These are phyloP conservation scores for Hortaea sp. DNA, from an alignment of 2,329 filamentous ascomycete genomes.

Conservation along the genomic window DNA sequence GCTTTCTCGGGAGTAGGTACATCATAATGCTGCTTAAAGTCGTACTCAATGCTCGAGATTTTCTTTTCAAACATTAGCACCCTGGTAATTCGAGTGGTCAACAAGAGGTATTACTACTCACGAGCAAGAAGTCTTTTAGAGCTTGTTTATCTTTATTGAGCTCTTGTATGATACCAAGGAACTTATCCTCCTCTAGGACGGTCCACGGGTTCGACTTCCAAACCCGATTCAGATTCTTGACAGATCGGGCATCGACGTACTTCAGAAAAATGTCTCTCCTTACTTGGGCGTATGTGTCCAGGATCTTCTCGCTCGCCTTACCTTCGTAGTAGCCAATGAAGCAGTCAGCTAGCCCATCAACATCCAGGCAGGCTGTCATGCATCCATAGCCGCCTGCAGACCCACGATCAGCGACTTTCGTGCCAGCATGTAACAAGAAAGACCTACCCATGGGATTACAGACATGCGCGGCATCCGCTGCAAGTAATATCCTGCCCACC, in stretches of 20 bases:
- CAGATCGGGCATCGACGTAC: conserved; percentile 22
- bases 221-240: conserved; percentile 16
- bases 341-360: conserved; percentile 17
- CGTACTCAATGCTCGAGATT: conserved; percentile 14
- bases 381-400: conserved; percentile 14
- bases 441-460: conserved; percentile 10
- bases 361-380: conserved; percentile 17
- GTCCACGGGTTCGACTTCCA: conserved; percentile 15
- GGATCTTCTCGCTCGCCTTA: conserved; percentile 16
- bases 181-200: conserved; percentile 16
- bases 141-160: conserved; percentile 11
- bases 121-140: conserved; percentile 16
- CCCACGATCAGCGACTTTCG: background rate
- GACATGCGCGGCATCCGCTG: conserved; percentile 32
- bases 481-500: conserved; percentile 24
- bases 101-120: conserved; percentile 1
- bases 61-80: conserved; percentile 7
- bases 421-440: background rate
- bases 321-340: conserved; percentile 13
- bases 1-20: background rate
- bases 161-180: conserved; percentile 13
- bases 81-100: background rate
- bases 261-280: conserved; percentile 26
- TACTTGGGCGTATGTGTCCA: conserved; percentile 27
- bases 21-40: conserved; percentile 17